Conservation (phyloP, 305 asterid species). For the Fraxinus velutina region DNA sequence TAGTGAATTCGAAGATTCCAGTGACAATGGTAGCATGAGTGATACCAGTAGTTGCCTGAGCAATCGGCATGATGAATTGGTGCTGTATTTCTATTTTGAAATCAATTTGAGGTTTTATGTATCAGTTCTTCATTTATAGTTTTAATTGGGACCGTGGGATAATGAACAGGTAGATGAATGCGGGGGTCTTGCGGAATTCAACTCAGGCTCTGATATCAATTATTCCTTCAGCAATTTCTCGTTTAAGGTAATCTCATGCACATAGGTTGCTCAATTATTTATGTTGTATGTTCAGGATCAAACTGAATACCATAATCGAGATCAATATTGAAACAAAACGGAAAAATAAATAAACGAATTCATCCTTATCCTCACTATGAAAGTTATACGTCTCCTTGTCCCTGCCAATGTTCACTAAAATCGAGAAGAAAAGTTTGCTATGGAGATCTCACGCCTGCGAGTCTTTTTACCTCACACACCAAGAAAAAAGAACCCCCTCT, state of each 20-base stretch:
- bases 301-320: neutral
- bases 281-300: neutral
- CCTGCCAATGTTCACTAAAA: neutral
- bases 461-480: neutral
- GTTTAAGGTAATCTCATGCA: conserved; percentile 58
- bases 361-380: neutral
- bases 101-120: neutral
- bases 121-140: neutral
- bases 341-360: neutral
- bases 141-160: conserved; percentile 13
- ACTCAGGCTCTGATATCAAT: conserved; percentile 61
- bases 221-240: conserved; percentile 97
- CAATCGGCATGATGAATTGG: conserved; percentile 92
- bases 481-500: neutral
- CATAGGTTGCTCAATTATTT: neutral
- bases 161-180: conserved; percentile 71
- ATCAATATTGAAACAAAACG: neutral
- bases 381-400: neutral
- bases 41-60: conserved; percentile 83
- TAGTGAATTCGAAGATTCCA: conserved; percentile 84
- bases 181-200: conserved; percentile 65
- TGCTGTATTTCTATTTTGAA: conserved; percentile 21
- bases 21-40: conserved; percentile 75
- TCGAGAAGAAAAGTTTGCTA: neutral
- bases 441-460: neutral